A percentile compares a stretch with the other conserved stretches of the same genome.
Conservation (phyloP, 805 yeast genomes). For the Starmerella apis region DNA sequence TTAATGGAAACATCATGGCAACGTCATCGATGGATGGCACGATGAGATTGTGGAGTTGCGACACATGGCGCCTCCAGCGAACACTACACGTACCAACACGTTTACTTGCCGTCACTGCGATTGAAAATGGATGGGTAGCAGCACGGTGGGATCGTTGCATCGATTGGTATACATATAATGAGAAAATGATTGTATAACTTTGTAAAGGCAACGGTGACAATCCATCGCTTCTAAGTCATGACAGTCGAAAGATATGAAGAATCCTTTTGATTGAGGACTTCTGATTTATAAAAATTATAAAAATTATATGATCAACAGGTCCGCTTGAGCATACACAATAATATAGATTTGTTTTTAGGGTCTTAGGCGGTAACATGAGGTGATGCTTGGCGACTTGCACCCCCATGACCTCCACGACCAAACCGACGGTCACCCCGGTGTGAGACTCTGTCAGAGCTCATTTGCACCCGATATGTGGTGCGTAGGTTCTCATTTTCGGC, state of each 20-base stretch:
- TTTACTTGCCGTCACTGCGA: constrained; percentile 54
- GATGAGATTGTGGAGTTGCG: constrained; percentile 54
- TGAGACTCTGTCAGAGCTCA: constrained; percentile 6
- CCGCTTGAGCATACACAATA: no score
- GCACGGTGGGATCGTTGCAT: constrained; percentile 81
- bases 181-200: neutral
- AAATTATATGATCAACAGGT: no score
- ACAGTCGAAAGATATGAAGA: no score
- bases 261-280: no score
- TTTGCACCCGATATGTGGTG: constrained; percentile 27
- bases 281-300: no score
- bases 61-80: constrained; percentile 53
- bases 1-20: constrained; percentile 29
- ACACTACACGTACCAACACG: constrained; percentile 53
- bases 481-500: constrained; percentile 27
- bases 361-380: constrained; percentile 8
- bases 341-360: no score
- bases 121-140: constrained; percentile 36
- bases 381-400: constrained; percentile 15
- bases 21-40: constrained; percentile 53
- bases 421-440: constrained; percentile 14
- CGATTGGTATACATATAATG: constrained; percentile 37
- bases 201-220: no score
- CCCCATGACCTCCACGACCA: constrained; percentile 20
- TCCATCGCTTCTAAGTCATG: no score